A percentile compares a stretch with the other conserved stretches of the same genome.
Conservation (phyloP, 345 rosid genomes). For the Aethionema arabicum region DNA sequence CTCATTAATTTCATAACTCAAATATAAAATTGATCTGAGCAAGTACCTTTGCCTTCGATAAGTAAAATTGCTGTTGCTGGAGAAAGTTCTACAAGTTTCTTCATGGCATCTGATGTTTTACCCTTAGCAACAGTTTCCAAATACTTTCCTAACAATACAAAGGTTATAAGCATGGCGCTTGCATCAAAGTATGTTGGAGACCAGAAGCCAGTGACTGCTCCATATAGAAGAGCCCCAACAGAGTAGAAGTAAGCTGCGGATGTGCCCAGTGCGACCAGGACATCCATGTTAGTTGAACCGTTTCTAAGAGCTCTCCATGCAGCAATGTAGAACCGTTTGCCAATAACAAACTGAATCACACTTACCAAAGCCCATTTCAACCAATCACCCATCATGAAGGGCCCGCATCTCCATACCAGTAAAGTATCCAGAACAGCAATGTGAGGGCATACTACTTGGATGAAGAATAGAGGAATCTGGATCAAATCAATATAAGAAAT, state of each 20-base stretch:
- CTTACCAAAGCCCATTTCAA: slow-evolving; percentile 95
- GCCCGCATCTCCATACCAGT: slow-evolving; percentile 91
- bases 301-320: slow-evolving; percentile 99
- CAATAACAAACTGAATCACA: slow-evolving; percentile 88
- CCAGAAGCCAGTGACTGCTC: slow-evolving; percentile 92
- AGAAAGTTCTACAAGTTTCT: slow-evolving; percentile 91
- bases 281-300: slow-evolving; percentile 99
- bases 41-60: slow-evolving; percentile 73
- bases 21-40: too few species aligned
- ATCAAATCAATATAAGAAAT: slow-evolving; percentile 15
- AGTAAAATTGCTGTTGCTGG: slow-evolving; percentile 92
- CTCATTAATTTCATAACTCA: too few species aligned
- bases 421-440: slow-evolving; percentile 71
- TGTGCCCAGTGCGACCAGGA: slow-evolving; percentile 93
- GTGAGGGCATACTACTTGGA: slow-evolving; percentile 87
- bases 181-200: slow-evolving; percentile 97
- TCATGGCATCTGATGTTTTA: slow-evolving; percentile 97
- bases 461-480: slow-evolving; percentile 92
- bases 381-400: slow-evolving; percentile 95
- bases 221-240: slow-evolving; percentile 89
- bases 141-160: slow-evolving; percentile 93
- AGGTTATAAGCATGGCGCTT: slow-evolving; percentile 97
- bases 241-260: slow-evolving; percentile 96
- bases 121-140: slow-evolving; percentile 97
- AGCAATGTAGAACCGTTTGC: slow-evolving; percentile 92